phyloP scores from a whole-genome alignment of 257 asterid genomes.

The Plantago major region DNA sequence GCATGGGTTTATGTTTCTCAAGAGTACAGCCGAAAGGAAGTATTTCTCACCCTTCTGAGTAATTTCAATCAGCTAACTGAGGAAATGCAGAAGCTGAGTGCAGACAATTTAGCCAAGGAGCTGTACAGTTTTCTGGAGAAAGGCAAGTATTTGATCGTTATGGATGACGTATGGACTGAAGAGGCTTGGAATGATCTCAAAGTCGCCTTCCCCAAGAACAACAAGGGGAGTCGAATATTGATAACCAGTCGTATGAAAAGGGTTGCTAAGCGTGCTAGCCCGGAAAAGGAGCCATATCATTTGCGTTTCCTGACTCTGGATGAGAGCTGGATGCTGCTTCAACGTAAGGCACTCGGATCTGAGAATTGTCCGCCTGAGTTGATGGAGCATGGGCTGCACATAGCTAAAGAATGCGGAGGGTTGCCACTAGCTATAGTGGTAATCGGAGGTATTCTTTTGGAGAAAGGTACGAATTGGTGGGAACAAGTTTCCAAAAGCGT shows the following conservation, averaged over 20 bases:
- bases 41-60: too few species aligned
- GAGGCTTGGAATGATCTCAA: constrained; percentile 9
- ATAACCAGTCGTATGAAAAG: neutral
- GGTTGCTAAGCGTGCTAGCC: neutral
- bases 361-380: constrained; percentile 22
- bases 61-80: too few species aligned
- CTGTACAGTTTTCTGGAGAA: neutral
- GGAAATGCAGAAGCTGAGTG: neutral
- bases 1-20: too few species aligned
- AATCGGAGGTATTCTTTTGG: neutral
- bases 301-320: constrained; percentile 19
- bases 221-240: neutral
- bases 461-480: constrained; percentile 1
- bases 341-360: constrained; percentile 5
- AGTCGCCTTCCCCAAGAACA: constrained; percentile 5
- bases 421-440: constrained; percentile 28
- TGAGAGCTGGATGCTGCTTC: constrained; percentile 20
- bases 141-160: constrained; percentile 1
- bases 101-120: neutral
- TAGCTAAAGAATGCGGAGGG: constrained; percentile 22
- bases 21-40: too few species aligned
- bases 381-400: constrained; percentile 15
- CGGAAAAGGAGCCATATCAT: constrained; percentile 5
- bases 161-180: constrained; percentile 16
- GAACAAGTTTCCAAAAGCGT: neutral